Conservation (phyloP, 768 basidiomycete genomes). For the Tylopilus sp. region DNA sequence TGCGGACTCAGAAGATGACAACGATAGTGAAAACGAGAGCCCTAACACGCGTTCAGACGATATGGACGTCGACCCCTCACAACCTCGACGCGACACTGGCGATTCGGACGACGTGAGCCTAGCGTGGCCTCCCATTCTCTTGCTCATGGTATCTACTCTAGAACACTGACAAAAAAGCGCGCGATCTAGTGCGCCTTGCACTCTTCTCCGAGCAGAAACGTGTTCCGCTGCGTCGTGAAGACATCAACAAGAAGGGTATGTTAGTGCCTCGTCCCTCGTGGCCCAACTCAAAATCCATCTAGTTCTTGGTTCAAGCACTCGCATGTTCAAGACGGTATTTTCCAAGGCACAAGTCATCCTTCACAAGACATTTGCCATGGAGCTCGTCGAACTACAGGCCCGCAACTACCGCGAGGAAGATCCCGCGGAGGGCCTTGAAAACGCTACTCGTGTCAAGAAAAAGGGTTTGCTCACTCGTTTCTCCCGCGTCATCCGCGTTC, state of each 20-base stretch:
- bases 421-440: conserved; percentile 42
- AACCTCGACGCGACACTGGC: neutral
- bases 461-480: conserved; percentile 44
- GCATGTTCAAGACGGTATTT: conserved; percentile 66
- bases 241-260: conserved; percentile 80
- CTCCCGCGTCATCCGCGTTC: neutral
- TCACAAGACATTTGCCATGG: conserved; percentile 71
- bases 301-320: conserved; percentile 49
- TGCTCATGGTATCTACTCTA: conserved; percentile 35
- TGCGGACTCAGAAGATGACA: conserved; percentile 31
- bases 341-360: conserved; percentile 61
- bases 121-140: neutral
- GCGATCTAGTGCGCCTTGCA: conserved; percentile 74
- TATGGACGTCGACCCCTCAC: conserved; percentile 34
- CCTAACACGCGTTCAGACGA: conserved; percentile 15
- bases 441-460: conserved; percentile 60
- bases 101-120: conserved; percentile 15
- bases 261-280: neutral
- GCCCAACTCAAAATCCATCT: neutral
- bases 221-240: conserved; percentile 67
- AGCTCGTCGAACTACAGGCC: conserved; percentile 73
- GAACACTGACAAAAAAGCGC: conserved; percentile 64
- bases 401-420: conserved; percentile 45
- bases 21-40: conserved; percentile 34
- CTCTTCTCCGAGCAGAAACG: conserved; percentile 78